Percentiles rank a stretch among this genome's conserved stretches.
Conservation (phyloP, 2,329 filamentous ascomycete species). For the Daldinia sp. region DNA sequence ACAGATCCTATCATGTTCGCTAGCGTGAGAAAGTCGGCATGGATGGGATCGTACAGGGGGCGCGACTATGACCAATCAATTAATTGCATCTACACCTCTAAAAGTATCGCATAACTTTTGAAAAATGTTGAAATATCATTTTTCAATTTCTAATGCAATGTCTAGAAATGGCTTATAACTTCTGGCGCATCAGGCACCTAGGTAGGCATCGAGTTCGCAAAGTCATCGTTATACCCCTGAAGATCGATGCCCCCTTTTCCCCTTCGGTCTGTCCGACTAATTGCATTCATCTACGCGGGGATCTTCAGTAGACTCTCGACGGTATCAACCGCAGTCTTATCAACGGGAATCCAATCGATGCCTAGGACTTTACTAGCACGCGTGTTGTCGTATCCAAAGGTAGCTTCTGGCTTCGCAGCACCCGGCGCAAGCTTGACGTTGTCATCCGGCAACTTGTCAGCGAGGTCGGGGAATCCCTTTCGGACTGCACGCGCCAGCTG, state of each 20-base stretch:
- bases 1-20: not conserved
- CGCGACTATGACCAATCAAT: not conserved
- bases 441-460: conserved; percentile 57
- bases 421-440: conserved; percentile 45
- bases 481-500: conserved; percentile 55
- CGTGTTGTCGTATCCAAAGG: conserved; percentile 66
- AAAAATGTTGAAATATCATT: too few relatives aligned
- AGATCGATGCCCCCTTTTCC: not conserved
- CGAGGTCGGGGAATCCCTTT: conserved; percentile 59
- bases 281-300: conserved; percentile 37
- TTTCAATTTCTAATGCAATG: not conserved
- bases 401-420: conserved; percentile 52
- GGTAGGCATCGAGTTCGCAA: not conserved
- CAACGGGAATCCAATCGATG: conserved; percentile 67
- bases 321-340: conserved; percentile 69
- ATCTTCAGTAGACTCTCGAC: conserved; percentile 68
- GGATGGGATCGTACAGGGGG: not conserved
- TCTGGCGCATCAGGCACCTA: not conserved
- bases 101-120: too few relatives aligned
- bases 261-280: not conserved
- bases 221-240: not conserved
- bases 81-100: too few relatives aligned
- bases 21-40: too few relatives aligned
- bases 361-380: conserved; percentile 67
- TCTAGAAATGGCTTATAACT: not conserved